Evolutionary conservation across 805 yeast genomes (phyloP).

Genomic region (Candida caryicola): DNA sequence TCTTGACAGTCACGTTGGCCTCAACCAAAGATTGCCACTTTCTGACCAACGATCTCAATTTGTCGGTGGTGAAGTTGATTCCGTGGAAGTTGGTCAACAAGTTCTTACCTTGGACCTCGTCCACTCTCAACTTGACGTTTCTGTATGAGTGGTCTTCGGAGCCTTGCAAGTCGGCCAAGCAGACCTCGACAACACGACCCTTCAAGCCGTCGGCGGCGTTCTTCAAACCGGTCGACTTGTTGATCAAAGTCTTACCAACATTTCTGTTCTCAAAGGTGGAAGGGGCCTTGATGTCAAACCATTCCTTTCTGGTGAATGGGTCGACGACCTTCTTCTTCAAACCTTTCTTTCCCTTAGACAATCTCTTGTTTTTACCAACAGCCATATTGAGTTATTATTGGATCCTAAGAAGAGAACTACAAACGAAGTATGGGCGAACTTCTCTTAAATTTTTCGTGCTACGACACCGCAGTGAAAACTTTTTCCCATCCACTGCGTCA

Average conservation of each 20-base stretch:
- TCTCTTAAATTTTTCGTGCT: background rate
- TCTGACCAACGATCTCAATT: slow-evolving; percentile 95
- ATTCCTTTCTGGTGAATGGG: slow-evolving; percentile 99
- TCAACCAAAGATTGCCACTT: slow-evolving; percentile 99
- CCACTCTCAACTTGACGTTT: slow-evolving; percentile 96
- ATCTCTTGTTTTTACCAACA: slow-evolving; percentile 81
- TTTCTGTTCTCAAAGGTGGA: slow-evolving; percentile 97
- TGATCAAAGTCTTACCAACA: slow-evolving; percentile 97
- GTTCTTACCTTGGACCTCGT: slow-evolving; percentile 98
- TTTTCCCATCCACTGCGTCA: background rate
- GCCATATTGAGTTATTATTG: slow-evolving; percentile 12
- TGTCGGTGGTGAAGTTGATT: slow-evolving; percentile 95
- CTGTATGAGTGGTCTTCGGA: slow-evolving; percentile 98
- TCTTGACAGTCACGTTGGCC: slow-evolving; percentile 97
- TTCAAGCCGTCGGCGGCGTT: slow-evolving; percentile 97
- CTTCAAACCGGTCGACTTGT: slow-evolving; percentile 97
- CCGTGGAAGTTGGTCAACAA: slow-evolving; percentile 99
- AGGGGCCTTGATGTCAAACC: slow-evolving; percentile 99
- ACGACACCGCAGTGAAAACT: slow-evolving; percentile 3
- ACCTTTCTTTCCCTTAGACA: slow-evolving; percentile 90
- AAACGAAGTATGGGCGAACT: background rate
- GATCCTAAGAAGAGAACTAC: background rate
- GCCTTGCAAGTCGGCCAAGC: slow-evolving; percentile 96
- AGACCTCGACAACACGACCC: slow-evolving; percentile 96
- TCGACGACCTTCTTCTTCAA: slow-evolving; percentile 98